Percentiles rank a stretch among this genome's conserved stretches.
Conservation (phyloP, 805 yeast genomes). For the Schwanniomyces pseudopolymorphus region DNA sequence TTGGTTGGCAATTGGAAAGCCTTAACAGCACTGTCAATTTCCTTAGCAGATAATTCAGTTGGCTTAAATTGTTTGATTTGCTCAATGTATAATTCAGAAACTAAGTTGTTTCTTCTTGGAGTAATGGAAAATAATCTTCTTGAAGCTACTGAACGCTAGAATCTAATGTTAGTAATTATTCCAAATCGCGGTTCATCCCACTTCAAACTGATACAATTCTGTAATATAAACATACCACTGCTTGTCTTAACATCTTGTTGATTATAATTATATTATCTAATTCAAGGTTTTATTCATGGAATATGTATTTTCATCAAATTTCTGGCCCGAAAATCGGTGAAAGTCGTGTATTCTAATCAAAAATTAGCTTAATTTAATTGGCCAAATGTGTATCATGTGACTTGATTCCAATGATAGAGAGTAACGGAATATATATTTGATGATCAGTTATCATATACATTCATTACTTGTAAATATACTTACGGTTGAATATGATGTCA, state of each 20-base stretch:
- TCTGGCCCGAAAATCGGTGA: constrained; percentile 9
- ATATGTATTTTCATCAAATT: constrained; percentile 2
- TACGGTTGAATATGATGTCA: too few species aligned
- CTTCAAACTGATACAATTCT: background rate
- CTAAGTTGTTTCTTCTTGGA: constrained; percentile 53
- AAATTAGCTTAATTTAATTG: constrained; percentile 8
- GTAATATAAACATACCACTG: constrained; percentile 34
- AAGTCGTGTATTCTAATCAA: constrained; percentile 6
- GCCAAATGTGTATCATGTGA: constrained; percentile 6
- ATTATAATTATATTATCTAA: background rate
- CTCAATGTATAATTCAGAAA: constrained; percentile 82
- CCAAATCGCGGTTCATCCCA: background rate
- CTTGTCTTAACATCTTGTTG: constrained; percentile 37
- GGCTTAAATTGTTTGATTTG: constrained; percentile 91
- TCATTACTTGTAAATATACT: too few species aligned
- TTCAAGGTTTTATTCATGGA: background rate
- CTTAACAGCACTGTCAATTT: constrained; percentile 76
- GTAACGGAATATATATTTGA: too few species aligned
- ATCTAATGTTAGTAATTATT: constrained; percentile 6
- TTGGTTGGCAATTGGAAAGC: constrained; percentile 81
- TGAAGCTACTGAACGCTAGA: constrained; percentile 33
- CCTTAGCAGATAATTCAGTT: constrained; percentile 66
- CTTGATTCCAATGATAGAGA: background rate
- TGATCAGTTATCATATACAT: too few species aligned
- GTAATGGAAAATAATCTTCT: constrained; percentile 44